Conservation (phyloP, 2,329 filamentous ascomycete genomes). For the Ceratocystis albifundus region DNA sequence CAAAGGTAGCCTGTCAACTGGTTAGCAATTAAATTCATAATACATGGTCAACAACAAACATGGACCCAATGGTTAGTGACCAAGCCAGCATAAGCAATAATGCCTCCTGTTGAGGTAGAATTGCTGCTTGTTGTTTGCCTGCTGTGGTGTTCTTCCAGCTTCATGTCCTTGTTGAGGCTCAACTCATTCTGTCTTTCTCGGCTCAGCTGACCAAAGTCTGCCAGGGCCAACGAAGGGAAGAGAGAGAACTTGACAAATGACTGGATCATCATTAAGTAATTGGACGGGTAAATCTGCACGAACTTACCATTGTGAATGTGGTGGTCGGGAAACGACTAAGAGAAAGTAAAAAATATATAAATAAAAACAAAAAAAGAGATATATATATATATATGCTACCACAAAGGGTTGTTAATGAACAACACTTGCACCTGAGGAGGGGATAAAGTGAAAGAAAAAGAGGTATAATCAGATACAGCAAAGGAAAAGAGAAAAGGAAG, state of each 20-base stretch:
- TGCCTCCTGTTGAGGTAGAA: background rate
- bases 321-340: constrained; percentile 14
- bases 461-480: constrained; percentile 17
- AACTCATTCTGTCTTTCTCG: background rate
- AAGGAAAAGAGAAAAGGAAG: constrained; percentile 20
- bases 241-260: constrained; percentile 6
- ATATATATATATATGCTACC: constrained; percentile 6
- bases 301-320: constrained; percentile 20
- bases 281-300: background rate
- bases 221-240: background rate
- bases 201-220: background rate
- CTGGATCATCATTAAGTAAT: background rate
- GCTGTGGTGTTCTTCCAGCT: background rate
- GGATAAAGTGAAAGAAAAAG: constrained; percentile 14
- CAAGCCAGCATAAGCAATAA: background rate
- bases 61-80: background rate
- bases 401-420: constrained; percentile 12
- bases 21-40: constrained; percentile 16
- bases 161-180: constrained; percentile 13
- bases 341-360: constrained; percentile 16
- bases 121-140: background rate
- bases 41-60: background rate
- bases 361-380: constrained; percentile 15
- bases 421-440: constrained; percentile 14
- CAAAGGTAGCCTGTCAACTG: constrained; percentile 17